Conservation (phyloP, 441 rosid genomes). For the Pelargonium citronellum region DNA sequence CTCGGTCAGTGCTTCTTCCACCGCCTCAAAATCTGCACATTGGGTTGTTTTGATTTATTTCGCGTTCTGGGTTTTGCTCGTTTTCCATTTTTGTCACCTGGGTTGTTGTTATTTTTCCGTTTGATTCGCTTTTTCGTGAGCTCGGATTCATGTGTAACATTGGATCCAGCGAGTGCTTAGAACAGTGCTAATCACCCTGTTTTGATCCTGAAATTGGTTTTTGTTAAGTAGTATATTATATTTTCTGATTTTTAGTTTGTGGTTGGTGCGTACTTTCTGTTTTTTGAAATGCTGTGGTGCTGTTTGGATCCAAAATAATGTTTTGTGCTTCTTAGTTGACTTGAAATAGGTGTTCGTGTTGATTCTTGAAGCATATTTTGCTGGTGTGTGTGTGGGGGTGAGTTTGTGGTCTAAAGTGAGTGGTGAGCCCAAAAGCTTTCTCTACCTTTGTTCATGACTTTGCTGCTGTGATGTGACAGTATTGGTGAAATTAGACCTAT, state of each 20-base stretch:
- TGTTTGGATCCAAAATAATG: slow-evolving; percentile 19
- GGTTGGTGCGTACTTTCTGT: not conserved
- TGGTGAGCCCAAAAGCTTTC: not conserved
- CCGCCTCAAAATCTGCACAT: not conserved
- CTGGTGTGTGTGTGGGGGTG: not conserved
- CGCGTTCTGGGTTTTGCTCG: slow-evolving; percentile 30
- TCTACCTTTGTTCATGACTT: not conserved
- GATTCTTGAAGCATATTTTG: not conserved
- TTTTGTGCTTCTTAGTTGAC: slow-evolving; percentile 14
- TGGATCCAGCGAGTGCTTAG: slow-evolving; percentile 22
- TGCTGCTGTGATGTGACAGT: not conserved
- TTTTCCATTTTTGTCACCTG: slow-evolving; percentile 22
- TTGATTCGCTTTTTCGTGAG: not conserved
- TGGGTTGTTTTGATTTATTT: slow-evolving; percentile 23
- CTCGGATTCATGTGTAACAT: slow-evolving; percentile 6
- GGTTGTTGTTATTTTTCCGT: not conserved
- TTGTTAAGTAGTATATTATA: slow-evolving; percentile 2
- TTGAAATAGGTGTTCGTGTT: too few relatives aligned
- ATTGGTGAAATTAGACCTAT: not conserved
- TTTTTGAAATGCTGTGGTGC: slow-evolving; percentile 9
- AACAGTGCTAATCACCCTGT: slow-evolving; percentile 14
- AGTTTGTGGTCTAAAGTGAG: not conserved
- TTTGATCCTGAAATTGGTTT: slow-evolving; percentile 1
- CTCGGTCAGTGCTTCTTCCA: slow-evolving; percentile 32
- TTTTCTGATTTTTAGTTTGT: slow-evolving; percentile 1